Evolutionary conservation across 441 rosid species (phyloP), one percentile per base, ranked within the genome.

Genomic region (Erysimum cheiri): DNA sequence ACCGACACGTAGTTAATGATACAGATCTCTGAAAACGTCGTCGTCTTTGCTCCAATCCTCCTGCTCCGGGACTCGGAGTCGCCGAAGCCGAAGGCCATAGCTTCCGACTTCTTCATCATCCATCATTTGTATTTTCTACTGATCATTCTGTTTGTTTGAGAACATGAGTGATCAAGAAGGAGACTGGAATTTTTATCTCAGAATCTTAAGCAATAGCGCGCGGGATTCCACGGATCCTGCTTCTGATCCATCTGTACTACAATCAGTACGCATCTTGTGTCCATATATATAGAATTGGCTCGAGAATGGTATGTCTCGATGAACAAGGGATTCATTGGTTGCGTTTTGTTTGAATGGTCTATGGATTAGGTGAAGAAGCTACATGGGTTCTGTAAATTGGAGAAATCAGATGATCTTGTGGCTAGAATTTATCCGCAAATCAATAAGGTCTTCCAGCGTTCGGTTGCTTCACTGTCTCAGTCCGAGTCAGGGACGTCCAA

Each of bases 381-480:
- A 13, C 78, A 82, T 60, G 92, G 87, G 37, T 74, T 94, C 35
- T 89, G 98, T 62, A 85, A 80, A 72, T 72, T 76, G 65, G 86
- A 82, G 66, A 79, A 81, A 12, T 86, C 93, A 8, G 94, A 90
- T 80, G 97, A 94, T 74, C 78, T 92, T 64, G 87, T 92, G 35
- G 98, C 96, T 15, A 86, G 99, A 78, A 83, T 90, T 75, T 92
- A 82, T 80, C 96, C 97, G 0, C 96, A 84, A 48, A 64, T 92
- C 52, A 92, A 80, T 81, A 92, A 87, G 80, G 87, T 90, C 71
- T 95, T 95, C 69, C 99, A 95, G 19, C 96, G 99, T 71, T 85
- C 93, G 1, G 76, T 88, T 11, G 74, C 93, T 71, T 88, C 97
- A 8, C 74, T 90, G 59, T 73, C 97, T 63, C 98, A 87, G 60